Percentiles rank a stretch among this genome's conserved stretches.
phyloP scores from a whole-genome alignment of 768 basidiomycete species.

The Mycena belliarum region DNA sequence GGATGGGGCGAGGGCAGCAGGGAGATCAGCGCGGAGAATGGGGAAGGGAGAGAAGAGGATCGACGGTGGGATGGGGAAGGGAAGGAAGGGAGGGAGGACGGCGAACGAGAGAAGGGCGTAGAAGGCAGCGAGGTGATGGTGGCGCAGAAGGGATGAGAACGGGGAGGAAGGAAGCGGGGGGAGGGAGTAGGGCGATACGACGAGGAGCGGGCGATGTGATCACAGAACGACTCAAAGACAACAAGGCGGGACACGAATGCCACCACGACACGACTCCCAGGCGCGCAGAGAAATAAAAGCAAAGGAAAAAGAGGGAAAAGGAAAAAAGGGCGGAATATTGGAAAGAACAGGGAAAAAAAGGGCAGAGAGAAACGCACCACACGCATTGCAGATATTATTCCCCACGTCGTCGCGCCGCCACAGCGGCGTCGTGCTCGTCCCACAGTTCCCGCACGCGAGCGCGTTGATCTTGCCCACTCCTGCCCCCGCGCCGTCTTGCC shows the following conservation, averaged over 20 bases:
- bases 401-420: constrained; percentile 91
- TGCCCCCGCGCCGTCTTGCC: constrained; percentile 4
- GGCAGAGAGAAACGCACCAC: constrained; percentile 71
- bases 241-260: too few species aligned
- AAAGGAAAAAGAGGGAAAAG: constrained; percentile 8
- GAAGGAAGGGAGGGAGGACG: neutral
- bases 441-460: constrained; percentile 84
- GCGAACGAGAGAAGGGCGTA: too few species aligned
- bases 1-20: too few species aligned
- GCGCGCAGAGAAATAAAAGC: too few species aligned
- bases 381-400: constrained; percentile 94
- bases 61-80: neutral
- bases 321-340: constrained; percentile 29
- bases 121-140: too few species aligned
- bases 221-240: too few species aligned
- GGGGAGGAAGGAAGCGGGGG: too few species aligned
- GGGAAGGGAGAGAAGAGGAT: neutral
- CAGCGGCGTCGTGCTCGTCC: constrained; percentile 85
- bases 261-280: neutral
- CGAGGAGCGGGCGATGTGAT: too few species aligned
- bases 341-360: constrained; percentile 20
- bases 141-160: too few species aligned
- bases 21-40: too few species aligned
- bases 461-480: constrained; percentile 55
- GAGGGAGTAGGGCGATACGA: too few species aligned